phyloP scores from a whole-genome alignment of 768 basidiomycete genomes.

The Rhodotorula sphaerocarpa region DNA sequence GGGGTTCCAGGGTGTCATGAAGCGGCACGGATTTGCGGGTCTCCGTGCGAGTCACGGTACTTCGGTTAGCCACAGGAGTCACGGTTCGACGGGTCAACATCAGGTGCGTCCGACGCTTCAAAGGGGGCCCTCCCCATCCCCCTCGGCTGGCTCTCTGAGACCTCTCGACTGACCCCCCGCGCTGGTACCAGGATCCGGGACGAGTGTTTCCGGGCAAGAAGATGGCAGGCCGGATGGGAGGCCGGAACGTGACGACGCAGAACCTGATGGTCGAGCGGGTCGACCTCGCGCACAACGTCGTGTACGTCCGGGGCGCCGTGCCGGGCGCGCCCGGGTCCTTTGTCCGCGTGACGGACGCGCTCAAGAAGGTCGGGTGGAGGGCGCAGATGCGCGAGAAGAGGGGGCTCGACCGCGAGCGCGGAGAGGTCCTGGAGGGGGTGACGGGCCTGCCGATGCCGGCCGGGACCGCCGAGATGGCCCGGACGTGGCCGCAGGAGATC shows the following conservation, averaged over 20 bases:
- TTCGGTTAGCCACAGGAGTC: slow-evolving; percentile 83
- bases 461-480: slow-evolving; percentile 69
- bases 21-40: slow-evolving; percentile 87
- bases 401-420: slow-evolving; percentile 49
- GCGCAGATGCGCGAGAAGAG: slow-evolving; percentile 65
- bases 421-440: slow-evolving; percentile 64
- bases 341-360: slow-evolving; percentile 76
- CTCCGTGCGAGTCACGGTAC: slow-evolving; percentile 90
- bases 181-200: slow-evolving; percentile 68
- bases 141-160: no score
- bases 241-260: slow-evolving; percentile 68
- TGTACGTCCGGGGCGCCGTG: slow-evolving; percentile 84
- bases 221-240: slow-evolving; percentile 93
- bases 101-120: slow-evolving; percentile 58
- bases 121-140: no score
- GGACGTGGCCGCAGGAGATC: slow-evolving; percentile 41
- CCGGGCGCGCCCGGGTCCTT: slow-evolving; percentile 84
- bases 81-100: slow-evolving; percentile 87
- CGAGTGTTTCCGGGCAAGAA: slow-evolving; percentile 95
- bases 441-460: slow-evolving; percentile 84
- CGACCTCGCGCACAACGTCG: slow-evolving; percentile 72
- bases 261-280: slow-evolving; percentile 83
- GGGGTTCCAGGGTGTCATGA: slow-evolving; percentile 96
- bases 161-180: not conserved
- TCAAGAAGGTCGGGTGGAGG: slow-evolving; percentile 68